Conservation (phyloP, 140 eudicot species). For the Senecio squalidus region DNA sequence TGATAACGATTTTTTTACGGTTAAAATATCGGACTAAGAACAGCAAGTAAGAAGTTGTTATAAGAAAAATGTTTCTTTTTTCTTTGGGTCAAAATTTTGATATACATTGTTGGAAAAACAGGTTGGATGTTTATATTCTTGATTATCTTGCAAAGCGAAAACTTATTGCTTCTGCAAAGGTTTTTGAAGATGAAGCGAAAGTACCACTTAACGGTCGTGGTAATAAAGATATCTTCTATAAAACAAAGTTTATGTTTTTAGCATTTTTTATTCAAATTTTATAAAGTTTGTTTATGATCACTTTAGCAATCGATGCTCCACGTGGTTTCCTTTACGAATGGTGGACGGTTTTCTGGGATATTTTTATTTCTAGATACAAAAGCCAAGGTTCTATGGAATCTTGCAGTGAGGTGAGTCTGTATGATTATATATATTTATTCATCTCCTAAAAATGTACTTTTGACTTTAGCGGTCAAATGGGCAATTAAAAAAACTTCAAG, state of each 20-base stretch:
- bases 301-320: slow-evolving; percentile 66
- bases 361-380: slow-evolving; percentile 47
- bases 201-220: slow-evolving; percentile 47
- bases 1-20: too few species aligned
- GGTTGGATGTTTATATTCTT: slow-evolving; percentile 68
- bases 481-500: slow-evolving; percentile 5
- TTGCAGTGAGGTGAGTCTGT: slow-evolving; percentile 32
- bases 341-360: slow-evolving; percentile 78
- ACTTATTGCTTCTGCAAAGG: slow-evolving; percentile 31
- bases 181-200: slow-evolving; percentile 56
- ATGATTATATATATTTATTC: neutral
- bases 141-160: slow-evolving; percentile 66
- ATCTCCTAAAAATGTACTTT: too few species aligned
- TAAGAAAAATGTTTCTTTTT: neutral
- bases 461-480: slow-evolving; percentile 9
- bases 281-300: neutral
- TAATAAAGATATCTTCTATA: slow-evolving; percentile 14
- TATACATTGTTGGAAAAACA: slow-evolving; percentile 24
- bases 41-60: too few species aligned
- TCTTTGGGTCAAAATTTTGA: neutral
- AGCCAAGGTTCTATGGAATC: slow-evolving; percentile 39
- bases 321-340: slow-evolving; percentile 73
- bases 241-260: neutral
- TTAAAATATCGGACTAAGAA: too few species aligned
- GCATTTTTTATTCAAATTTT: neutral